Evolutionary conservation across 768 basidiomycete species (phyloP).

Genomic region (Obba rivulosa): DNA sequence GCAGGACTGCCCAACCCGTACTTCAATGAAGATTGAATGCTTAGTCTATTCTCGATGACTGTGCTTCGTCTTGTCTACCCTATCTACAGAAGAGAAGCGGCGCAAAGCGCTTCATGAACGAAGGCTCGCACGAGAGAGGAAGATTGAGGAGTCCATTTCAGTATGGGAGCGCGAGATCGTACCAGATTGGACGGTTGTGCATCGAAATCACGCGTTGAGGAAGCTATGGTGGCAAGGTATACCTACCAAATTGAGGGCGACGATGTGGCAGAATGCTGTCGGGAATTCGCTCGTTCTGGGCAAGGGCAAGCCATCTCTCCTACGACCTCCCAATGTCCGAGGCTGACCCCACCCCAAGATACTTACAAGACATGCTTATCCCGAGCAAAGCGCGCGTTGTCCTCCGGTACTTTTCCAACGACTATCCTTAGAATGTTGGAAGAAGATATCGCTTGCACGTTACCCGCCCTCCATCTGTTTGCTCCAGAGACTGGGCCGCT

Average conservation of each 20-base stretch:
- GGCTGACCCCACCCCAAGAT: too few relatives aligned
- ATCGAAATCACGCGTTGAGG: slow-evolving; percentile 58
- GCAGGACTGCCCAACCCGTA: slow-evolving; percentile 2
- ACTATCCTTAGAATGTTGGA: slow-evolving; percentile 62
- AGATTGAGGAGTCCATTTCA: slow-evolving; percentile 62
- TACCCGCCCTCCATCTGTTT: slow-evolving; percentile 80
- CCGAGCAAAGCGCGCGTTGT: slow-evolving; percentile 67
- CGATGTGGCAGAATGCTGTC: slow-evolving; percentile 81
- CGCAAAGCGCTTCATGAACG: slow-evolving; percentile 58
- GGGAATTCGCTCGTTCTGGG: slow-evolving; percentile 79
- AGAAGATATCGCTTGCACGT: slow-evolving; percentile 65
- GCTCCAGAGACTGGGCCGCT: slow-evolving; percentile 71
- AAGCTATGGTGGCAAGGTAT: slow-evolving; percentile 88
- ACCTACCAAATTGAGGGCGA: slow-evolving; percentile 72
- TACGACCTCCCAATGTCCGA: too few relatives aligned
- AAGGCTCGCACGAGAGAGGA: slow-evolving; percentile 56
- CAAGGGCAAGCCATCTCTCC: slow-evolving; percentile 51
- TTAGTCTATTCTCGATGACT: slow-evolving; percentile 13
- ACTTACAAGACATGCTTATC: slow-evolving; percentile 66
- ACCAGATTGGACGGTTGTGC: slow-evolving; percentile 77
- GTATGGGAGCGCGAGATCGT: slow-evolving; percentile 76
- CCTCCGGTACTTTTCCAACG: slow-evolving; percentile 60
- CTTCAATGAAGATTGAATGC: slow-evolving; percentile 14
- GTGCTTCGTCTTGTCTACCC: background rate
- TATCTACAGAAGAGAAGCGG: slow-evolving; percentile 60